Evolutionary conservation across 2,329 filamentous ascomycete genomes (phyloP), one percentile per base, ranked within the genome.

Genomic region (Exophiala spinifera): DNA sequence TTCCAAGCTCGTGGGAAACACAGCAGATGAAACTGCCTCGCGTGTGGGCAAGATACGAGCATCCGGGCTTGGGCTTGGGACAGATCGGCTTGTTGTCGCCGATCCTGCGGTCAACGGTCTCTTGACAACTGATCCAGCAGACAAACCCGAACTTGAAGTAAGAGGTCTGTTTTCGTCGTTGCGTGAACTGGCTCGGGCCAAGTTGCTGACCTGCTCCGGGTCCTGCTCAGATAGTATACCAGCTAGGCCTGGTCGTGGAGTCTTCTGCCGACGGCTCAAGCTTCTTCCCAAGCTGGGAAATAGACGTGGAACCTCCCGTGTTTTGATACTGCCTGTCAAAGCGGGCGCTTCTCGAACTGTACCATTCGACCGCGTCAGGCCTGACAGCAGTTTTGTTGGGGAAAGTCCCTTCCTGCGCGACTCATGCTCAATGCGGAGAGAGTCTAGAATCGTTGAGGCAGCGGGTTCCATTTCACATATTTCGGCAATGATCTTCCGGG

Each of bases 381-480:
- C 56, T 4, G 57, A 59, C 37, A 64, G 56, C 8, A 64, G 54
- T 49, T 64, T 64, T n/a, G 62, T 62, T 2, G 62, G 62, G 8
- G 55, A 59, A 10, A 63, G 56, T 3, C 48, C 51, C 15, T 59
- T 59, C 36, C 47, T 56, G 34, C 59, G 55, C 20, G 59, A 53
- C 58, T 64, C 61, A 45, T 64, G 60, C 48, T 63, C 61, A 39
- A 64, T 63, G 11, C 61, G 57, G 3, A 64, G 49, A 23, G 61
- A 63, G 51, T 64, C 62, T 10, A 64, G 59, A 13, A 64, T 64
- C 3, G 72, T 71, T 1, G 82, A 64, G 70, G 77, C 65, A 65
- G 88, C 67, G 74, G 88, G 79, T 64, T 96, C 92, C 74, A 96
- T 86, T 14, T 92, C 95, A 71, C 94, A 99, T 40, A 99, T 99